Evolutionary conservation across 75 land plant species (phyloP), one percentile per base, ranked within the genome.

Genomic region (Pseudotsuga menziesii): DNA sequence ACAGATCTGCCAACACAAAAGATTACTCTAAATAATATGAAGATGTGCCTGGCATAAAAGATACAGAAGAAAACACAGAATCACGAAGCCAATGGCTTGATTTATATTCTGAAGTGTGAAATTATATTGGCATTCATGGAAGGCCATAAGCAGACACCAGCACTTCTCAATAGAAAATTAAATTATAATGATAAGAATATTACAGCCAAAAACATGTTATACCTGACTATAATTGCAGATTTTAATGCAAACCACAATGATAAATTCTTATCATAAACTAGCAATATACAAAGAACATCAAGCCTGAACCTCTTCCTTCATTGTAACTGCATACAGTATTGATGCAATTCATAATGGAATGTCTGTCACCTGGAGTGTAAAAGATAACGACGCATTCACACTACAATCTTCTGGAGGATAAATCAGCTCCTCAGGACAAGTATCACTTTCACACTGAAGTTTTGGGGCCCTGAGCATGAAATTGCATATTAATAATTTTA

Each of bases 381-480:
- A 94, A 71, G 97, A 82, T 27, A 92, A 77, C n/a, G 99, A 94
- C 59, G 83, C 81, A 80, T 96, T 96, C 75, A 96, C 83, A 77
- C 93, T 96, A 76, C 99, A 96, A 83, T 96, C 99, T 73, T 96
- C 99, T 62, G 98, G 94, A 72, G 99, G 99, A 76, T 82, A 82
- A 20, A 88, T 86, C 61, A 94, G 67, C 77, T 96, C 99, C 54
- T 70, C 71, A 62, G 99, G 99, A 81, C 99, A 96, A 39, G 88
- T 76, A 75, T 85, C 76, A 73, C 82, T 88, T 75, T 92, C 90
- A 82, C 98, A 96, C 39, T 80, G 83, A 56, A 86, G 78, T 56
- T 83, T 56, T 67, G 87, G 80, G 16, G 81, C 73, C 83, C 96
- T 95, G 85, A 60, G 16, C 61, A 73, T 54, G 57, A 27, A 52